Evolutionary conservation across 2,329 filamentous ascomycete species (phyloP).

Genomic region (Fusarium irregulare): DNA sequence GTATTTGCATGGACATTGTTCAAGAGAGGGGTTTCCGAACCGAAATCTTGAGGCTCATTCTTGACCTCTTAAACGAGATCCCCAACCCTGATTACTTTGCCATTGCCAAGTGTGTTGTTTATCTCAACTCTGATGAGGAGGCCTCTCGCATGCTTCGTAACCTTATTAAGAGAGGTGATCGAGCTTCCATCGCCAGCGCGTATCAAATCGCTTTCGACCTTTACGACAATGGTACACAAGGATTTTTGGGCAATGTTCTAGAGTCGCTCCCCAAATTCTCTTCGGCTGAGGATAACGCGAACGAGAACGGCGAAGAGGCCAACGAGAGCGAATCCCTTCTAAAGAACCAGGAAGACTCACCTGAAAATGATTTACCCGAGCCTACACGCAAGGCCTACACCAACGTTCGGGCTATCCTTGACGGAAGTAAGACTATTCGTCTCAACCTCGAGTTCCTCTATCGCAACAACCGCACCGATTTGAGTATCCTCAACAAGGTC

Average conservation of each 20-base stretch:
- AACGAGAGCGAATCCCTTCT: conserved; percentile 63
- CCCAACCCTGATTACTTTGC: conserved; percentile 96
- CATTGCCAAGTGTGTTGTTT: conserved; percentile 97
- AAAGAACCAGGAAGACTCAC: conserved; percentile 61
- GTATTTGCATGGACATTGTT: conserved; percentile 97
- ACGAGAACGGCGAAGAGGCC: conserved; percentile 58
- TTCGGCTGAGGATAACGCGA: conserved; percentile 9
- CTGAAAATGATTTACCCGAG: conserved; percentile 65
- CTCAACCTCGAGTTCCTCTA: conserved; percentile 97
- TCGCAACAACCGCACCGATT: conserved; percentile 92
- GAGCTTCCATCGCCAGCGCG: conserved; percentile 82
- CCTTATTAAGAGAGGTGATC: conserved; percentile 82
- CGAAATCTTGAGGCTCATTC: conserved; percentile 88
- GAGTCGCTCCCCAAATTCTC: conserved; percentile 69
- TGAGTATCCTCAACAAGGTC: conserved; percentile 93
- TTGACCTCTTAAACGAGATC: conserved; percentile 95
- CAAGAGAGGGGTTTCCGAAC: conserved; percentile 88
- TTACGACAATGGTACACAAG: conserved; percentile 98
- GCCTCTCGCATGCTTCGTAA: conserved; percentile 87
- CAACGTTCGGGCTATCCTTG: conserved; percentile 76
- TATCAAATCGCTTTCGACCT: conserved; percentile 99
- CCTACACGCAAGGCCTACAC: conserved; percentile 67
- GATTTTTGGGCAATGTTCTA: conserved; percentile 92
- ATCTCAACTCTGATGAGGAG: conserved; percentile 90
- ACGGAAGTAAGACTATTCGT: conserved; percentile 93